These are phyloP conservation scores for Prasinococcaceae sp. DNA, from an alignment of 139 green algal genomes.

Conservation along the genomic window DNA sequence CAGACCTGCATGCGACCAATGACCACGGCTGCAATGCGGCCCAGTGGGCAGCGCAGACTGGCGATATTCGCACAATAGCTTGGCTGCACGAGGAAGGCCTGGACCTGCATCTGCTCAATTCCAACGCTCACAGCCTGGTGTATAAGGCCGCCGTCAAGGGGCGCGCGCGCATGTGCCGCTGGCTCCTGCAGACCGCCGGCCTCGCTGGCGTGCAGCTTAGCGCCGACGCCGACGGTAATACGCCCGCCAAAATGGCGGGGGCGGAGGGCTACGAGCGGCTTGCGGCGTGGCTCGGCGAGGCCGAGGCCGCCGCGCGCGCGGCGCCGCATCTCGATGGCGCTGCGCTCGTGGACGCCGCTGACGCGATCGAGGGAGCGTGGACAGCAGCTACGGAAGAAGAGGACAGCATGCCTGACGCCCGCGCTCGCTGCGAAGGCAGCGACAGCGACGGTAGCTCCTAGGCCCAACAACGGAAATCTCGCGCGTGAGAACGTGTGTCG, in stretches of 20 bases:
- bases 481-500: no score
- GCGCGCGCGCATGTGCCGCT: constrained; percentile 8
- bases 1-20: neutral
- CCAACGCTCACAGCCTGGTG: constrained; percentile 14
- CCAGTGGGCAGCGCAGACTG: constrained; percentile 19
- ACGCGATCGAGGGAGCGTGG: no score
- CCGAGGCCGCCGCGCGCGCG: no score
- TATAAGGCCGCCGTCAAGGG: constrained; percentile 12
- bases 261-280: constrained; percentile 16
- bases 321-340: no score
- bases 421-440: no score
- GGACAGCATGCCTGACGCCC: no score
- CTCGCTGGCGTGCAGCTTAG: neutral
- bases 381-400: no score
- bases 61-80: neutral
- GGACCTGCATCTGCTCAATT: constrained; percentile 5
- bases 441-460: no score
- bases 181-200: constrained; percentile 5
- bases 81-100: constrained; percentile 4
- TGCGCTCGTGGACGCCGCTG: no score
- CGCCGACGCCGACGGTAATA: constrained; percentile 16
- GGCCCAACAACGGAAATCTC: no score
- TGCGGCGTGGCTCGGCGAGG: constrained; percentile 3
- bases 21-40: constrained; percentile 18
- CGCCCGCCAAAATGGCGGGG: constrained; percentile 14